Conservation (phyloP, 164 flowering plant species). For the Cinnamomum micranthum region DNA sequence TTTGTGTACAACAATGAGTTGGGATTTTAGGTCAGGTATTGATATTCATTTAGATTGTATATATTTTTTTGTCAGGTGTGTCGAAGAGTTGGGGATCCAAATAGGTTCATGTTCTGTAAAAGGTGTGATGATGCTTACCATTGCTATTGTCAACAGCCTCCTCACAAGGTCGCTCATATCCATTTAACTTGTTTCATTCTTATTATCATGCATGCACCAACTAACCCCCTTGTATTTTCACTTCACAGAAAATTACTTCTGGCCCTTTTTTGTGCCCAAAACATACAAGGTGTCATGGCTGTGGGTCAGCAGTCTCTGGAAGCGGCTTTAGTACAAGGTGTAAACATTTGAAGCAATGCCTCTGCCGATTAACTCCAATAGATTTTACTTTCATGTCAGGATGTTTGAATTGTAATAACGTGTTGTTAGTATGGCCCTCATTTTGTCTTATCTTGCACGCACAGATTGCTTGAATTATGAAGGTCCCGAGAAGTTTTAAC, state of each 20-base stretch:
- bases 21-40: background rate
- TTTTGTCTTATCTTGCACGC: too few relatives aligned
- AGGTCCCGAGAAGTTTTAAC: too few relatives aligned
- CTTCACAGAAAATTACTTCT: constrained; percentile 69
- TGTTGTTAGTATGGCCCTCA: too few relatives aligned
- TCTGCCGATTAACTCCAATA: too few relatives aligned
- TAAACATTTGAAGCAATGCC: background rate
- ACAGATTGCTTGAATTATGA: too few relatives aligned
- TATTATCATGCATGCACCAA: background rate
- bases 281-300: constrained; percentile 96
- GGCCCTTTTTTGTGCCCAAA: constrained; percentile 96
- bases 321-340: constrained; percentile 95
- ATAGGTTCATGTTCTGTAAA: constrained; percentile 88
- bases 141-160: constrained; percentile 97
- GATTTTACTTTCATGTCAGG: background rate
- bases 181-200: background rate
- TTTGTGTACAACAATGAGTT: background rate
- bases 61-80: constrained; percentile 51
- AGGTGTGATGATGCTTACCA: constrained; percentile 97
- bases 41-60: background rate
- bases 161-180: constrained; percentile 71
- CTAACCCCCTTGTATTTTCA: constrained; percentile 5
- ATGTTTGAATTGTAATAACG: background rate
- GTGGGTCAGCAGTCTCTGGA: constrained; percentile 91
- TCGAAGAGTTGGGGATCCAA: constrained; percentile 89